These are phyloP conservation scores for Scedosporium aurantiacum DNA, from an alignment of 2,329 filamentous ascomycete genomes.

Conservation along the genomic window DNA sequence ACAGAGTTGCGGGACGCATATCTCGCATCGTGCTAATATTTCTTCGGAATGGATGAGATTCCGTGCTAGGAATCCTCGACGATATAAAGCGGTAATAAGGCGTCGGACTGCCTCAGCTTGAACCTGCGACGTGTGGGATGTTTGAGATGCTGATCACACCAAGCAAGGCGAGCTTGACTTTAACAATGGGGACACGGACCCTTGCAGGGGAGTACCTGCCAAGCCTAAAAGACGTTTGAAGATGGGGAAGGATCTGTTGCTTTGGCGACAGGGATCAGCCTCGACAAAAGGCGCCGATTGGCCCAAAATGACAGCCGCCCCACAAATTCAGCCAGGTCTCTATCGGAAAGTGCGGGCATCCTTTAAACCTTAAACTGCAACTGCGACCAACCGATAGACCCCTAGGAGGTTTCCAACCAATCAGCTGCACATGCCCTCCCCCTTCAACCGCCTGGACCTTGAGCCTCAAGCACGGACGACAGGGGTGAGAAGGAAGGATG, in stretches of 20 bases:
- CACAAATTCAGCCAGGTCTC: background rate
- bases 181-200: background rate
- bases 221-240: conserved; percentile 1
- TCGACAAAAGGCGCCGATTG: background rate
- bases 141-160: conserved; percentile 6
- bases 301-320: background rate
- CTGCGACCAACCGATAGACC: conserved; percentile 3
- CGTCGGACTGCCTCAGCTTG: background rate
- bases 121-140: conserved; percentile 5
- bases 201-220: background rate
- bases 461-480: conserved; percentile 1
- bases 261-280: conserved; percentile 1
- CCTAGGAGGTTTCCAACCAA: background rate
- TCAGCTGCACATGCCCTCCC: background rate
- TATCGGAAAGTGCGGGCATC: conserved; percentile 1
- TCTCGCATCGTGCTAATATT: background rate
- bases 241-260: background rate
- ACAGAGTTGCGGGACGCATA: background rate
- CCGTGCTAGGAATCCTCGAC: conserved; percentile 1
- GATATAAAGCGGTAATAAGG: background rate
- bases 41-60: background rate
- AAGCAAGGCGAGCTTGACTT: background rate
- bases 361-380: conserved; percentile 7
- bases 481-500: background rate
- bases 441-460: background rate